Percentiles rank a stretch among this genome's conserved stretches.
phyloP scores from a whole-genome alignment of 1,139 yeast genomes.

The Kodamaea derodonti region DNA sequence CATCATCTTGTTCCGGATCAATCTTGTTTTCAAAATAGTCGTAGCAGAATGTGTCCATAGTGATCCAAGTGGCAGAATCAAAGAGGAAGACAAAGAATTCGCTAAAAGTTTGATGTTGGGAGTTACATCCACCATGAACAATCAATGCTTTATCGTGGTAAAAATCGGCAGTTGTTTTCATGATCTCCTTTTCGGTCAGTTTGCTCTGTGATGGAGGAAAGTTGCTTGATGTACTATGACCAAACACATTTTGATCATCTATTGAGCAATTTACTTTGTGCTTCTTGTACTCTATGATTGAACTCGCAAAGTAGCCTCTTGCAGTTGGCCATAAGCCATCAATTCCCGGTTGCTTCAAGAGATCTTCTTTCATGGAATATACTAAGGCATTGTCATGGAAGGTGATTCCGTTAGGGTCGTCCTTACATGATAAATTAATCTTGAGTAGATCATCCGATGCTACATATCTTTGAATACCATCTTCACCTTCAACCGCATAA shows the following conservation, averaged over 20 bases:
- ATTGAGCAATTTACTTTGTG: constrained; percentile 14
- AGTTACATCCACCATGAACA: constrained; percentile 43
- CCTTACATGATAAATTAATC: constrained; percentile 28
- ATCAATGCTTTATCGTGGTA: constrained; percentile 29
- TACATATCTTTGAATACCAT: constrained; percentile 20
- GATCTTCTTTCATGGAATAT: constrained; percentile 9
- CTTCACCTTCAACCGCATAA: constrained; percentile 11
- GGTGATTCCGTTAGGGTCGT: constrained; percentile 11
- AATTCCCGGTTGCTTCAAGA: constrained; percentile 9
- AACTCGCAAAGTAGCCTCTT: constrained; percentile 40
- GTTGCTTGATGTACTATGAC: not conserved
- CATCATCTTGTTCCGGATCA: constrained; percentile 30
- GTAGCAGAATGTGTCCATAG: constrained; percentile 30
- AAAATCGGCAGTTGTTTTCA: constrained; percentile 11
- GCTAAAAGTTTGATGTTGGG: constrained; percentile 25
- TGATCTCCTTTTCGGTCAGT: constrained; percentile 1
- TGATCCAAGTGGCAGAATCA: constrained; percentile 34
- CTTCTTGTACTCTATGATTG: constrained; percentile 24
- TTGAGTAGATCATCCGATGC: constrained; percentile 37
- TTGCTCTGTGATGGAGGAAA: not conserved
- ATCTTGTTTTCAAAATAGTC: constrained; percentile 31
- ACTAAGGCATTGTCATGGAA: constrained; percentile 25
- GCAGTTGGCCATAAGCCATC: constrained; percentile 29
- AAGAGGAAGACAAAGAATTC: constrained; percentile 35
- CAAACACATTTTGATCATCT: constrained; percentile 2